A percentile compares a stretch with the other conserved stretches of the same genome.
Conservation (phyloP, 495 filamentous ascomycete genomes). For the Aspergillus sparsus region DNA sequence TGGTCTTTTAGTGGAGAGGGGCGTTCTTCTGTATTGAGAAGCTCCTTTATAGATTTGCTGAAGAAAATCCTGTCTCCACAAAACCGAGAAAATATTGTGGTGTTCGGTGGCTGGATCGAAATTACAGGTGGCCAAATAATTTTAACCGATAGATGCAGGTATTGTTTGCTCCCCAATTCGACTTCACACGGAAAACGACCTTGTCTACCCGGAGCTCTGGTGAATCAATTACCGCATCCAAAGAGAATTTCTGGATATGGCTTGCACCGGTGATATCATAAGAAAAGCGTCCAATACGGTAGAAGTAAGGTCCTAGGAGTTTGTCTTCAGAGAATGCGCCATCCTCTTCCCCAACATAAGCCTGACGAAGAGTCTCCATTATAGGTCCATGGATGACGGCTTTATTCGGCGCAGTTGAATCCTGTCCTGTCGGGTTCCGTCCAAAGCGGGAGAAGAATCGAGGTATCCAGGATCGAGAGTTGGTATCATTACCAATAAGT, state of each 20-base stretch:
- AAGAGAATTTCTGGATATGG: conserved; percentile 39
- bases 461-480: neutral
- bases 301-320: conserved; percentile 37
- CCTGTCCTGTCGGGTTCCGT: conserved; percentile 13
- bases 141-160: conserved; percentile 53
- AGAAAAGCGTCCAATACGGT: conserved; percentile 46
- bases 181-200: conserved; percentile 47
- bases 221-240: conserved; percentile 39
- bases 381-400: conserved; percentile 32
- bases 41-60: no score
- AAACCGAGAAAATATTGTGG: no score
- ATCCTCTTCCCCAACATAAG: conserved; percentile 31
- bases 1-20: no score
- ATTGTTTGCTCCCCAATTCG: conserved; percentile 48
- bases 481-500: conserved; percentile 17
- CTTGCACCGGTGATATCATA: conserved; percentile 42
- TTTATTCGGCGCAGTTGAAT: conserved; percentile 21
- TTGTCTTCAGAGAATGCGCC: conserved; percentile 38
- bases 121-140: conserved; percentile 42
- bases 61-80: no score
- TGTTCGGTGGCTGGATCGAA: neutral
- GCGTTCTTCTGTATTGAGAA: no score
- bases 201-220: conserved; percentile 40
- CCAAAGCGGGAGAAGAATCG: conserved; percentile 7
- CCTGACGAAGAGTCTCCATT: conserved; percentile 34